phyloP scores from a whole-genome alignment of 2,329 filamentous ascomycete genomes.

The Herpotrichia juniperi region DNA sequence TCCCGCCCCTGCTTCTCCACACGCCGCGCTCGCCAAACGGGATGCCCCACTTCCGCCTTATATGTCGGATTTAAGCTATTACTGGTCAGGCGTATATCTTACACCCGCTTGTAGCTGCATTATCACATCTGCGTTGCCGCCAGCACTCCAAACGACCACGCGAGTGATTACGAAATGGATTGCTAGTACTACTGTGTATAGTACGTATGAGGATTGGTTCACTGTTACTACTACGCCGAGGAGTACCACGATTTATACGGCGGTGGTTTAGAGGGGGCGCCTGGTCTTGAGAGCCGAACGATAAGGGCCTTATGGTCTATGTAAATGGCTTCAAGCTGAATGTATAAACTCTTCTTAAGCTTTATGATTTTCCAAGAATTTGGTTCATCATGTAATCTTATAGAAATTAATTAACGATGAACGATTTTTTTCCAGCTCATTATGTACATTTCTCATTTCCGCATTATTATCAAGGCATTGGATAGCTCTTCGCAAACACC shows the following conservation, averaged over 20 bases:
- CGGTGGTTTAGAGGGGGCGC: slow-evolving; percentile 7
- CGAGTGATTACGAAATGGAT: slow-evolving; percentile 15
- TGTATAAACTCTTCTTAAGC: no score
- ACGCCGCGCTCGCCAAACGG: slow-evolving; percentile 11
- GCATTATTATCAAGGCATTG: slow-evolving; percentile 19
- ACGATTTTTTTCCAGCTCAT: neutral
- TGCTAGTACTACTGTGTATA: slow-evolving; percentile 7
- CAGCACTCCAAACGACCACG: slow-evolving; percentile 11
- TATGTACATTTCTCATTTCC: slow-evolving; percentile 8
- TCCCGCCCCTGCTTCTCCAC: neutral
- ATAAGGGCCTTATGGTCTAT: no score
- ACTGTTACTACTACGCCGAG: slow-evolving; percentile 21
- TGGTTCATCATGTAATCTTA: no score
- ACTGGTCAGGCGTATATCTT: slow-evolving; percentile 17
- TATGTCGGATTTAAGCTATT: slow-evolving; percentile 16
- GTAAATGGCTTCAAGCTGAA: no score
- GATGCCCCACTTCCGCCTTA: slow-evolving; percentile 13
- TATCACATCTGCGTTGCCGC: slow-evolving; percentile 16
- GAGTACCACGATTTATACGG: slow-evolving; percentile 16
- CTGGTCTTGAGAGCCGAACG: no score
- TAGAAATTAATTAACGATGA: no score
- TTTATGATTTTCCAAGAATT: no score
- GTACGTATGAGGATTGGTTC: slow-evolving; percentile 23
- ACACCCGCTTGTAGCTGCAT: slow-evolving; percentile 23
- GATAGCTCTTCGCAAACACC: slow-evolving; percentile 40